Conservation (phyloP, 495 filamentous ascomycete species). For the Aspergillus biplanus region DNA sequence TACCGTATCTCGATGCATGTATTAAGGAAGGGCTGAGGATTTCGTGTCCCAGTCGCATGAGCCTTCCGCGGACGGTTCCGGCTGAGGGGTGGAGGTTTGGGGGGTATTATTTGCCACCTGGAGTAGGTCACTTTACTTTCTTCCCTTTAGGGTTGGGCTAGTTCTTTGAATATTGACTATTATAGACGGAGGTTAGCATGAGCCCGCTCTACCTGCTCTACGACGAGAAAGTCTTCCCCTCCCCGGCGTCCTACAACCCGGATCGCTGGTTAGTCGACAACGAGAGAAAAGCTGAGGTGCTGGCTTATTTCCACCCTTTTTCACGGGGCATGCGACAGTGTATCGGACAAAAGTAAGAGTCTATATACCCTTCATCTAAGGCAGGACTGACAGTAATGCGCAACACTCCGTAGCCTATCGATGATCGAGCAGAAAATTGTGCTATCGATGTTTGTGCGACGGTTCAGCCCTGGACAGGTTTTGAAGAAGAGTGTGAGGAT, state of each 20-base stretch:
- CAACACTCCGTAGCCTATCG: slow-evolving; percentile 3
- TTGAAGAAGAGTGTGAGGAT: background rate
- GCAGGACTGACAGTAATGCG: background rate
- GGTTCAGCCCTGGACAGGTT: slow-evolving; percentile 10
- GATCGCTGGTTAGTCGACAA: slow-evolving; percentile 8
- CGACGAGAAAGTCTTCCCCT: slow-evolving; percentile 3
- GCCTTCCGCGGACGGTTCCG: slow-evolving; percentile 49
- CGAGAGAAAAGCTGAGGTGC: background rate
- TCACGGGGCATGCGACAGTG: slow-evolving; percentile 13
- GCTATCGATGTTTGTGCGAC: slow-evolving; percentile 8
- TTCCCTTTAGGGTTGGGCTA: no score
- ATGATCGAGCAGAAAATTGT: slow-evolving; percentile 17
- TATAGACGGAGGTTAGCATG: slow-evolving; percentile 9
- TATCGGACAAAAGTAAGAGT: slow-evolving; percentile 12
- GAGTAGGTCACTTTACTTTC: no score
- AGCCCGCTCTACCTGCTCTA: background rate
- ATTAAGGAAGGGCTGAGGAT: slow-evolving; percentile 59
- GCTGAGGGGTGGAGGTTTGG: slow-evolving; percentile 45
- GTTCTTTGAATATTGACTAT: no score
- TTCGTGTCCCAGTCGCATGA: slow-evolving; percentile 50
- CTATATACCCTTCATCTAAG: background rate
- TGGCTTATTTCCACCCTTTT: slow-evolving; percentile 10
- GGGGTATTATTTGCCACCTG: slow-evolving; percentile 13
- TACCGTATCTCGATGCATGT: slow-evolving; percentile 51
- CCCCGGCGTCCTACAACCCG: slow-evolving; percentile 3